Base-by-base conservation (phyloP, 306 rosid species). In the Trifolium pratense region DNA sequence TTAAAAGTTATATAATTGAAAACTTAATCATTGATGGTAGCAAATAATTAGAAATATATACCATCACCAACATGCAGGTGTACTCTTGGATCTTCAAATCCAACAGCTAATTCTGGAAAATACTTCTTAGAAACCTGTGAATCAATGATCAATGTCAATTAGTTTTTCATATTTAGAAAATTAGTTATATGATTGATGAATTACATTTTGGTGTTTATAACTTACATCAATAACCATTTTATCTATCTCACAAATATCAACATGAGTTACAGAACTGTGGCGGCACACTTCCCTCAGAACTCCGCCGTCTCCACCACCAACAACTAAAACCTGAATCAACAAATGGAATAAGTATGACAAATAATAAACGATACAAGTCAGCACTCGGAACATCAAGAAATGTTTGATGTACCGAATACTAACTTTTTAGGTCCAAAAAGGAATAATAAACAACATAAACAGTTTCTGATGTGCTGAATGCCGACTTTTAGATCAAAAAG, bases 281-380 rank as follows among this genome's bases (percentile, higher is more conserved):
- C 99, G 89, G 68, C 89, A 80, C 65, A 94, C 75, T 85, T 94
- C 99, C 86, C 97, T 88, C 3, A 94, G 85, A 75, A 94, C 97
- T n/a, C 96, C 97, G 17, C 99, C 99, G 80, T 94, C 99, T 70
- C 99, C 99, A 15, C 99, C 99, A 21, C 97, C 99, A 74, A 94
- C 97, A 66, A 94, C 96, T 71, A 94, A 86, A 82, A 94, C 96
- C 98, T 94, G 79, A 74, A 70, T 18, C 23, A 45, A 29, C 32
- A n/a, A n/a, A n/a, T n/a, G n/a, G n/a, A n/a, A n/a, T n/a, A n/a
- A n/a, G n/a, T n/a, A n/a, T n/a, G n/a, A n/a, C n/a, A n/a, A n/a
- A 21, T 21, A 21, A 21, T 21, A 21, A 21, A 21, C 25, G 2
- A 21, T 21, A 29, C 31, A 34, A 34, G 39, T 34, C 39, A 34